phyloP scores from a whole-genome alignment of 768 basidiomycete species.

The Boletellus ananas region DNA sequence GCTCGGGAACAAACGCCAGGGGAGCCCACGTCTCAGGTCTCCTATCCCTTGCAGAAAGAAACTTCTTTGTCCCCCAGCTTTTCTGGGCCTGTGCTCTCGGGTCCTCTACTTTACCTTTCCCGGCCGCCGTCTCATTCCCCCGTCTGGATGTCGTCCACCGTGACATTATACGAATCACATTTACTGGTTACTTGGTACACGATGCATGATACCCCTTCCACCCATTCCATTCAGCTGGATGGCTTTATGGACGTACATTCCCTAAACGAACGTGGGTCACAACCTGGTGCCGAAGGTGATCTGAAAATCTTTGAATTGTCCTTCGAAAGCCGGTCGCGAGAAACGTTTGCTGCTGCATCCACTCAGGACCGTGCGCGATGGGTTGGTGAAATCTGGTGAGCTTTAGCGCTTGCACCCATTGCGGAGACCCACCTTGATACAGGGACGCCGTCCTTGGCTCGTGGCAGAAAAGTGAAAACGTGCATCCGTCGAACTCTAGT shows the following conservation, averaged over 20 bases:
- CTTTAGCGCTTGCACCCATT: background rate
- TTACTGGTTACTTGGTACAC: conserved; percentile 50
- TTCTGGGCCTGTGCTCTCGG: conserved; percentile 8
- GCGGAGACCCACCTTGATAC: conserved; percentile 1
- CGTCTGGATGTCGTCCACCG: conserved; percentile 50
- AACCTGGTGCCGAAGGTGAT: conserved; percentile 42
- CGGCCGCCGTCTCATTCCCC: conserved; percentile 30
- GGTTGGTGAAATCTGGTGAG: conserved; percentile 73
- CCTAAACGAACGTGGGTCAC: conserved; percentile 44
- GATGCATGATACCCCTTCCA: conserved; percentile 36
- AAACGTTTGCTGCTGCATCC: conserved; percentile 60
- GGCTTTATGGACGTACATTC: conserved; percentile 65
- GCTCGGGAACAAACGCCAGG: conserved; percentile 1
- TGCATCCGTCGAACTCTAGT: background rate
- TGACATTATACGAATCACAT: conserved; percentile 34
- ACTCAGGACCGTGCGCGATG: conserved; percentile 65
- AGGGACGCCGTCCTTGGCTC: conserved; percentile 59
- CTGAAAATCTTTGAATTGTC: conserved; percentile 62
- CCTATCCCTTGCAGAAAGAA: conserved; percentile 1
- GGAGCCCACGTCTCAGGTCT: background rate
- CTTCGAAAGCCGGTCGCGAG: conserved; percentile 48
- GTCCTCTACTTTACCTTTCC: conserved; percentile 48
- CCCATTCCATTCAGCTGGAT: conserved; percentile 46
- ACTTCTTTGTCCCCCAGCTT: background rate
- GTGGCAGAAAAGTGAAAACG: conserved; percentile 19